A percentile compares a stretch with the other conserved stretches of the same genome.
Conservation (phyloP, 768 basidiomycete genomes). For the Trametes gibbosa region DNA sequence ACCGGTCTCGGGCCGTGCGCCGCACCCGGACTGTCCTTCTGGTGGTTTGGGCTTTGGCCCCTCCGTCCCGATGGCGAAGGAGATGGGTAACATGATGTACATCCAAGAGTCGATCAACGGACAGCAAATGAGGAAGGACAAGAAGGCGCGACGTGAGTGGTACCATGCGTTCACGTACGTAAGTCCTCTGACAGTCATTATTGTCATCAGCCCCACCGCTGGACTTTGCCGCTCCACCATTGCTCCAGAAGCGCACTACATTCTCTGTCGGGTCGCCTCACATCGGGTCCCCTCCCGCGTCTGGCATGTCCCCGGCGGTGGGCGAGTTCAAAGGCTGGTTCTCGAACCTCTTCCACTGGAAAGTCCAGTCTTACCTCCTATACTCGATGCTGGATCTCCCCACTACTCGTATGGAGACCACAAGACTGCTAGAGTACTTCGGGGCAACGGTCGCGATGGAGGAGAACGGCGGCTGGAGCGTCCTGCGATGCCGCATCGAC, state of each 20-base stretch:
- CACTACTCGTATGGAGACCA: conserved; percentile 63
- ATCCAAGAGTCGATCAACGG: conserved; percentile 30
- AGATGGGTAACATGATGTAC: conserved; percentile 50
- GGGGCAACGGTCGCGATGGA: conserved; percentile 66
- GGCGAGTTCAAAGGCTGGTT: conserved; percentile 93
- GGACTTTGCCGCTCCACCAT: conserved; percentile 46
- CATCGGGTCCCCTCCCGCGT: conserved; percentile 37
- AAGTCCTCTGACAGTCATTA: too few relatives aligned
- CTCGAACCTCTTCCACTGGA: conserved; percentile 93
- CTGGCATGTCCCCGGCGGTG: conserved; percentile 59
- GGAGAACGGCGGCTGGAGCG: conserved; percentile 35
- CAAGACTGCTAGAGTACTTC: conserved; percentile 59
- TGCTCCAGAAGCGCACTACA: conserved; percentile 41
- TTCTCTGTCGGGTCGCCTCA: conserved; percentile 48
- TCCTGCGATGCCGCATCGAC: conserved; percentile 52
- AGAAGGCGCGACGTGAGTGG: conserved; percentile 54
- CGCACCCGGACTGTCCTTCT: conserved; percentile 22
- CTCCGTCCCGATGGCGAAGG: conserved; percentile 40
- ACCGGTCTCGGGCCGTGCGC: conserved; percentile 24
- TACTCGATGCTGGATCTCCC: conserved; percentile 57
- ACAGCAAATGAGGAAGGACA: conserved; percentile 45
- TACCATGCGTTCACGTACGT: neutral
- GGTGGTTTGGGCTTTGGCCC: conserved; percentile 35
- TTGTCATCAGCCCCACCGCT: conserved; percentile 48
- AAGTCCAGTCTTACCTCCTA: conserved; percentile 51